A percentile compares a stretch with the other conserved stretches of the same genome.
Conservation (phyloP, 163 green algal genomes). For the Scenedesmus sp. region DNA sequence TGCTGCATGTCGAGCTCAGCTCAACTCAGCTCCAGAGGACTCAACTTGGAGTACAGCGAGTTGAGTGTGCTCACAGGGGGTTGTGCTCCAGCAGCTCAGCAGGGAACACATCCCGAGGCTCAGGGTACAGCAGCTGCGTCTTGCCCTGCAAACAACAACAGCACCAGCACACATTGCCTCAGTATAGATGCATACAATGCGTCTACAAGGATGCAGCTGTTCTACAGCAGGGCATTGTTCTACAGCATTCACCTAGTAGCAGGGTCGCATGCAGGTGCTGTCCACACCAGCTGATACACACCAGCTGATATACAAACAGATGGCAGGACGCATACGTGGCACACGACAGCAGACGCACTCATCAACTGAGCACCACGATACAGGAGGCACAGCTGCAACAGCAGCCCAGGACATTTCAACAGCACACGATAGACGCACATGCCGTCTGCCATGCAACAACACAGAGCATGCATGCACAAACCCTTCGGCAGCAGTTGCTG, state of each 20-base stretch:
- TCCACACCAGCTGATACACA: too few species aligned
- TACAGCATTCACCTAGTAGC: too few species aligned
- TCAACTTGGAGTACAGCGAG: not conserved
- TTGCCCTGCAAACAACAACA: slow-evolving; percentile 83
- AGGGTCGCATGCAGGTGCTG: too few species aligned
- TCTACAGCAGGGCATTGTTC: too few species aligned
- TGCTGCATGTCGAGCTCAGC: not conserved
- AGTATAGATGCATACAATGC: not conserved
- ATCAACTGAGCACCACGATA: too few species aligned
- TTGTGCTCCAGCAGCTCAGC: slow-evolving; percentile 50
- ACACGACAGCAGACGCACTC: too few species aligned
- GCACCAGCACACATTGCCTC: not conserved
- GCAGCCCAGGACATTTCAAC: not conserved
- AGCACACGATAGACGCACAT: not conserved
- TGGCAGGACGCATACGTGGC: too few species aligned
- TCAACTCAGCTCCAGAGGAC: not conserved
- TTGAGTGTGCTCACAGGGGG: slow-evolving; percentile 33
- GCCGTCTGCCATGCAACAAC: not conserved
- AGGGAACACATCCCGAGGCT: slow-evolving; percentile 93
- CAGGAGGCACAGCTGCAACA: not conserved
- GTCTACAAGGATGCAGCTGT: too few species aligned
- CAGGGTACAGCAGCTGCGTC: slow-evolving; percentile 92
- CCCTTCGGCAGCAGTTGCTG: too few species aligned
- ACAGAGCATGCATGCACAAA: not conserved
- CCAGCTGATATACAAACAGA: too few species aligned